Conservation (phyloP, 495 filamentous ascomycete genomes). For the Aspergillus indologenus region DNA sequence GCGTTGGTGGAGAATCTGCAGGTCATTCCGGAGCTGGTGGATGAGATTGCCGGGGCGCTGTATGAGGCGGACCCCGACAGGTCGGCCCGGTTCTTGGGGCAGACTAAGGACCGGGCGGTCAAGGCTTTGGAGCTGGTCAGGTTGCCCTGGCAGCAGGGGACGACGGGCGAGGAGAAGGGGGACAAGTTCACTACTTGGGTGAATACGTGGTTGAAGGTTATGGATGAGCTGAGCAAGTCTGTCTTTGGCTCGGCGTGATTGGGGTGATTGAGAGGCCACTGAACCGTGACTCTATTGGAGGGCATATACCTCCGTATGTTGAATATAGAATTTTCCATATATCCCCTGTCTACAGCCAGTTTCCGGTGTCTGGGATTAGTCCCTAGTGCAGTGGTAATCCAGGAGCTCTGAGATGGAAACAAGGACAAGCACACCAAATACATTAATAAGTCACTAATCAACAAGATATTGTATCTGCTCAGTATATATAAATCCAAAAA, state of each 20-base stretch:
- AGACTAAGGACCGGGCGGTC: slow-evolving; percentile 29
- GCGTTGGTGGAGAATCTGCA: slow-evolving; percentile 32
- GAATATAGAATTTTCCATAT: no score
- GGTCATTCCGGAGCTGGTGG: slow-evolving; percentile 41
- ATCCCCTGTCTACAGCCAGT: no score
- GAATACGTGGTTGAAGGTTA: slow-evolving; percentile 47
- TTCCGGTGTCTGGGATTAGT: no score
- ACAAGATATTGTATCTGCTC: no score
- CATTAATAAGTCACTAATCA: no score
- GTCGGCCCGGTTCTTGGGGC: slow-evolving; percentile 26
- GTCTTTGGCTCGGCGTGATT: slow-evolving; percentile 12
- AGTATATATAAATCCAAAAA: no score
- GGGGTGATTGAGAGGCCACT: not conserved
- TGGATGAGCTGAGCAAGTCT: slow-evolving; percentile 41
- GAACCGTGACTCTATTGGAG: no score
- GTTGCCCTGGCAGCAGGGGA: slow-evolving; percentile 31
- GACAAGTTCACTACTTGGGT: slow-evolving; percentile 51
- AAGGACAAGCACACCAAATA: no score
- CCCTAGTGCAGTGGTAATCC: no score
- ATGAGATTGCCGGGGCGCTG: slow-evolving; percentile 48
- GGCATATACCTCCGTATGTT: no score
- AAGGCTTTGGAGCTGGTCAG: slow-evolving; percentile 27
- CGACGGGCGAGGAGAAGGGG: not conserved
- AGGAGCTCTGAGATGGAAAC: no score
- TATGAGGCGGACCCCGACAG: slow-evolving; percentile 41